Evolutionary conservation across 2,329 filamentous ascomycete species (phyloP).

Genomic region (Ilyonectria mors-panacis): DNA sequence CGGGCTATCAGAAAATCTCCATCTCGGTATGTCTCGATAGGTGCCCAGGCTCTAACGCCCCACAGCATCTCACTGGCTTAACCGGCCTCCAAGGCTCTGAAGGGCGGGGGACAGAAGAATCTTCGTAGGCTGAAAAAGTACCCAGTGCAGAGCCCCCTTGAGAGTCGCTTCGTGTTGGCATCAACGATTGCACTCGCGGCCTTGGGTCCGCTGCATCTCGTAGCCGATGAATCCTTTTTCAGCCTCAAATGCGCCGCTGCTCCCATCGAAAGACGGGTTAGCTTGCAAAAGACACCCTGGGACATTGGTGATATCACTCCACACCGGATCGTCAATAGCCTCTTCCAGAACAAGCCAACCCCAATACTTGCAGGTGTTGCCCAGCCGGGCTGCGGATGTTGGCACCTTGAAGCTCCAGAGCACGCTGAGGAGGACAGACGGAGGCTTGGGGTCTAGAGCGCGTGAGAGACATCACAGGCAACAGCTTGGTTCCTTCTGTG

Average conservation of each 20-base stretch:
- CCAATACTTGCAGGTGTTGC: constrained; percentile 3
- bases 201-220: not conserved
- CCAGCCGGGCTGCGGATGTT: constrained; percentile 3
- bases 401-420: constrained; percentile 1
- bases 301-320: not conserved
- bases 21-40: not conserved
- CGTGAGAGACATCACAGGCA: not conserved
- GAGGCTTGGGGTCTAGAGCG: not conserved
- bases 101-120: no score
- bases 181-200: not conserved
- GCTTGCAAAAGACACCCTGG: not conserved
- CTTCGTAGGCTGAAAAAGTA: not conserved
- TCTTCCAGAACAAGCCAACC: not conserved
- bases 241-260: not conserved
- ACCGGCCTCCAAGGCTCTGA: not conserved
- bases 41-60: not conserved
- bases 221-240: not conserved
- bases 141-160: not conserved
- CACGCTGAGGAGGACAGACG: not conserved
- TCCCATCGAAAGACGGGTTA: no score
- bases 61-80: not conserved
- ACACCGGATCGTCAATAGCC: not conserved
- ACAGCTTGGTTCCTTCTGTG: not conserved
- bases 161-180: not conserved
- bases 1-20: not conserved